Evolutionary conservation across 371 early-diverging fungal genomes (phyloP).

Genomic region (Mortierella sp.): DNA sequence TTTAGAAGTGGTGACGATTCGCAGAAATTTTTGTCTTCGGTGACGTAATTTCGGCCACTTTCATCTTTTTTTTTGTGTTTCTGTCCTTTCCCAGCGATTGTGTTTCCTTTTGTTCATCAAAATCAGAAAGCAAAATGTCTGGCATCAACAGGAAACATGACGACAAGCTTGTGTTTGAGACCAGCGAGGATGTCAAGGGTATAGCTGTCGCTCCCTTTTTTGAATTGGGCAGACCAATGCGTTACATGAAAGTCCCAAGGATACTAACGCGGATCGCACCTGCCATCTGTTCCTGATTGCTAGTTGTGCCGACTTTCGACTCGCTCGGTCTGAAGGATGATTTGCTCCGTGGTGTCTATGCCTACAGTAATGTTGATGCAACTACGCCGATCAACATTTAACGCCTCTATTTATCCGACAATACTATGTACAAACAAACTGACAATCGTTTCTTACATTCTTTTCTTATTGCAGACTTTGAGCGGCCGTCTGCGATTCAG

Average conservation of each 20-base stretch:
- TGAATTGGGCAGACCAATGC: neutral
- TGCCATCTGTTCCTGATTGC: conserved; percentile 21
- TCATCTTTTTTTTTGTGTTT: neutral
- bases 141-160: conserved; percentile 59
- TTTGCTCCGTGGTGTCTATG: conserved; percentile 97
- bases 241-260: neutral
- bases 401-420: too few relatives aligned
- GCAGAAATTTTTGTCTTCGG: neutral
- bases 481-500: conserved; percentile 98
- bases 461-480: conserved; percentile 63
- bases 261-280: neutral
- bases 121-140: conserved; percentile 23
- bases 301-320: conserved; percentile 92
- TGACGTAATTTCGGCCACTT: neutral
- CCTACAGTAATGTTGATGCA: conserved; percentile 74
- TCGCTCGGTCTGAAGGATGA: conserved; percentile 94
- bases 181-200: conserved; percentile 72
- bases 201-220: neutral
- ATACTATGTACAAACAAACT: neutral
- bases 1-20: too few relatives aligned
- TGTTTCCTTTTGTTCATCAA: neutral
- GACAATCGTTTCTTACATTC: neutral
- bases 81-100: neutral
- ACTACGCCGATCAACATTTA: neutral
- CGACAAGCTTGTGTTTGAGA: conserved; percentile 74